phyloP scores from a whole-genome alignment of 305 asterid species.

The Fraxinus paxiana region DNA sequence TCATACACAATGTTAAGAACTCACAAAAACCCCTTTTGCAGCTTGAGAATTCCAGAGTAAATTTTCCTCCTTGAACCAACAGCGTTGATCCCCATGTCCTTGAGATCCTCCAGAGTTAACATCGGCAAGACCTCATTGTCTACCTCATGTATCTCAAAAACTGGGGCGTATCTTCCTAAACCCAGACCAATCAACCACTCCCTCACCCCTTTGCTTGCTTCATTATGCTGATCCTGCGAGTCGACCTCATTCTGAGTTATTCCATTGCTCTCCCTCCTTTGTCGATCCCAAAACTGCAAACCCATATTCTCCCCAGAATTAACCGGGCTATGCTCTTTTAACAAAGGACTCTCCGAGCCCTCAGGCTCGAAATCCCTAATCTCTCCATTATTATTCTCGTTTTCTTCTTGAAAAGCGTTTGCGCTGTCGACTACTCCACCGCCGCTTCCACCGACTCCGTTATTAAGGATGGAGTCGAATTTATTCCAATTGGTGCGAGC shows the following conservation, averaged over 20 bases:
- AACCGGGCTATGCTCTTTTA: slow-evolving; percentile 59
- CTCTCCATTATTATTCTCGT: slow-evolving; percentile 44
- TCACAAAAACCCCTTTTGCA: slow-evolving; percentile 62
- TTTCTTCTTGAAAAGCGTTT: slow-evolving; percentile 36
- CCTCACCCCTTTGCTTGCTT: slow-evolving; percentile 51
- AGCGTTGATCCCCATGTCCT: slow-evolving; percentile 89
- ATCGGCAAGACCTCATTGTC: slow-evolving; percentile 81
- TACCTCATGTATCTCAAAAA: slow-evolving; percentile 85
- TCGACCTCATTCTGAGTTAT: slow-evolving; percentile 44
- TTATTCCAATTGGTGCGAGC: slow-evolving; percentile 75
- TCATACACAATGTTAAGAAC: slow-evolving; percentile 30
- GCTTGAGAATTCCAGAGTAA: slow-evolving; percentile 63
- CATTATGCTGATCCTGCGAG: slow-evolving; percentile 44
- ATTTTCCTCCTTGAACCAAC: slow-evolving; percentile 90
- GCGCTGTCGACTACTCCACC: slow-evolving; percentile 39
- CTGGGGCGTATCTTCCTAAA: slow-evolving; percentile 66
- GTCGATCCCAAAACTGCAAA: slow-evolving; percentile 70
- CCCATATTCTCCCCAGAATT: slow-evolving; percentile 70
- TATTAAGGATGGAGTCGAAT: slow-evolving; percentile 41
- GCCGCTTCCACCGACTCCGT: slow-evolving; percentile 31
- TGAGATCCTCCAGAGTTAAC: slow-evolving; percentile 88
- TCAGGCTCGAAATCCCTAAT: slow-evolving; percentile 48
- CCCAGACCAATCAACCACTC: slow-evolving; percentile 84
- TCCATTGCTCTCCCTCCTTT: slow-evolving; percentile 53
- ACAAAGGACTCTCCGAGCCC: slow-evolving; percentile 53